Base-by-base conservation (phyloP, 2,329 filamentous ascomycete species). In the Cercospora sp. region DNA sequence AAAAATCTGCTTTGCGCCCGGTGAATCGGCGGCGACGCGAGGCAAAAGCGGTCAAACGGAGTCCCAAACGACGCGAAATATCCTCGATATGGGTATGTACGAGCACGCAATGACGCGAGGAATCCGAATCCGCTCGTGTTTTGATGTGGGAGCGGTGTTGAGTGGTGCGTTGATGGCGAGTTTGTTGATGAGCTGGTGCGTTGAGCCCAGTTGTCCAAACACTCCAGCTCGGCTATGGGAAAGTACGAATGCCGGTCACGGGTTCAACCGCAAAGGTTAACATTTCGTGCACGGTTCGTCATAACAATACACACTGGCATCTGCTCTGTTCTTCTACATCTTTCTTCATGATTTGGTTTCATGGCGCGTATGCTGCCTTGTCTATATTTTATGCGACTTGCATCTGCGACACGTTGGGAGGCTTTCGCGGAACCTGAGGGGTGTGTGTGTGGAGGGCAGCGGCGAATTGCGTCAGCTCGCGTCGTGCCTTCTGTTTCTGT, bases 21-120 rank as follows among this genome's bases (percentile, higher is more conserved):
- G 23, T 60, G 55, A 42, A 57, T 59, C 64, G 57, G 57, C 64
- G 30, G 58, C 60, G 39, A 53, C 42, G 58, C 58, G 59, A 53
- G 30, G 59, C 69, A 60, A 59, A 64, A 67, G 39, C 70, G 28
- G 53, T 39, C 39, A 59, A 66, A 59, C 62, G 63, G 53, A 39
- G 48, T 63, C 63, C 51, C 10, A 48, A 60, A 39, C 63, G 63
- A 36, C 48, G 26, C 23, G 16, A 48, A 42, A 65, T 65, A 59
- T 33, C 3, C 39, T 45, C 53, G 63, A 73, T 66, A 67, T 70
- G 63, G 69, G 69, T 69, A 64, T 71, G 69, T 66, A 67, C 63
- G 55, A 53, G 64, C 63, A 65, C 55, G 65, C 28, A 65, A 65
- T 59, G 42, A 58, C 5, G 26, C 31, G 28, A 10, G 53, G 63